phyloP scores from a whole-genome alignment of 768 basidiomycete species.

The Mycena capillaripes region DNA sequence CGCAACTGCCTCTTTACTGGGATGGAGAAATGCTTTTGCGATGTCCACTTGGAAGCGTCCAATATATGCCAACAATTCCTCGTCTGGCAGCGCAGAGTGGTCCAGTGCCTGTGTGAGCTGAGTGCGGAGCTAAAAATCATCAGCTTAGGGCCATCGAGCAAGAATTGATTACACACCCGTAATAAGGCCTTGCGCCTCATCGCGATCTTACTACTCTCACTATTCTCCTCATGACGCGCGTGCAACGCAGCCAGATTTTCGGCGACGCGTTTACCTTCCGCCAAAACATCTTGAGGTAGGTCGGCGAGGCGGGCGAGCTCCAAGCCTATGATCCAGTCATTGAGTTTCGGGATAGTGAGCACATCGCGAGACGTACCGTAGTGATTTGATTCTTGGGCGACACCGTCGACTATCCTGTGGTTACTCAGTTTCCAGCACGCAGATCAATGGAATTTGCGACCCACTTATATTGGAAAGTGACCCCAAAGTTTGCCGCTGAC shows the following conservation, averaged over 20 bases:
- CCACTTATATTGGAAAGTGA: slow-evolving; percentile 86
- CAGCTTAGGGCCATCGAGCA: neutral
- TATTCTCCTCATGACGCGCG: slow-evolving; percentile 69
- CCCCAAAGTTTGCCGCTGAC: slow-evolving; percentile 71
- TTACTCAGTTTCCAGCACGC: neutral
- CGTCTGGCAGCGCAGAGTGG: slow-evolving; percentile 80
- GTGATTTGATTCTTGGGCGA: slow-evolving; percentile 71
- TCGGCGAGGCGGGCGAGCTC: slow-evolving; percentile 92
- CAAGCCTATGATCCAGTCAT: slow-evolving; percentile 66
- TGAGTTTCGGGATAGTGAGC: neutral
- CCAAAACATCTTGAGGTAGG: slow-evolving; percentile 79
- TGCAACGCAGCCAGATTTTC: slow-evolving; percentile 70
- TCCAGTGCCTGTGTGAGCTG: slow-evolving; percentile 82
- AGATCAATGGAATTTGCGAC: slow-evolving; percentile 3
- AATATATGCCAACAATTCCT: slow-evolving; percentile 76
- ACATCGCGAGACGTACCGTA: slow-evolving; percentile 66
- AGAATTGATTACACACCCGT: slow-evolving; percentile 57
- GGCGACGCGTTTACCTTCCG: slow-evolving; percentile 74
- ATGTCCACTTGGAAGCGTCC: slow-evolving; percentile 79
- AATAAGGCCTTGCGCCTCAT: slow-evolving; percentile 77
- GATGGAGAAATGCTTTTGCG: slow-evolving; percentile 64
- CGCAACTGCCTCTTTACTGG: neutral
- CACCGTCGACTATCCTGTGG: slow-evolving; percentile 80
- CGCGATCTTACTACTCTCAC: slow-evolving; percentile 70
- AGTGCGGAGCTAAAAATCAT: slow-evolving; percentile 67